phyloP scores from a whole-genome alignment of 148 eudicot genomes.

The Suaeda aralocaspica region DNA sequence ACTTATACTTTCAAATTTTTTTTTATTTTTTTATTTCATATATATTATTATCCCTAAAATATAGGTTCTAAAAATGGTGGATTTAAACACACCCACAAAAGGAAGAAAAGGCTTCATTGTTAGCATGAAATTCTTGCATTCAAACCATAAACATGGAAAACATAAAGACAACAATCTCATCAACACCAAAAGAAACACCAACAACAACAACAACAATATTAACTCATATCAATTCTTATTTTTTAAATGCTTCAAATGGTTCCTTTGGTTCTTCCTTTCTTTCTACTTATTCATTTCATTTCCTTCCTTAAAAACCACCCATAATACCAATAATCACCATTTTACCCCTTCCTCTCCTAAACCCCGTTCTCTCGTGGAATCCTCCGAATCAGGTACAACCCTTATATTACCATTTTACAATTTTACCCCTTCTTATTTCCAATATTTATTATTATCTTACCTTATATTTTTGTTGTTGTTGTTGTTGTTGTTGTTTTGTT shows the following conservation, averaged over 20 bases:
- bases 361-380: neutral
- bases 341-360: neutral
- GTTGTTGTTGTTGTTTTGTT: neutral
- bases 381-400: neutral
- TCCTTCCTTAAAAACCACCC: constrained; percentile 11
- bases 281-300: constrained; percentile 27
- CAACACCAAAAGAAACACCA: neutral
- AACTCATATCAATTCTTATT: neutral
- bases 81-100: constrained; percentile 24
- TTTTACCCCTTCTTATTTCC: too few species aligned
- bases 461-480: neutral
- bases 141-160: neutral
- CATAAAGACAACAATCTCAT: neutral
- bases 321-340: neutral
- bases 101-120: constrained; percentile 31
- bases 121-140: neutral
- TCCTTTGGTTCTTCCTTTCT: constrained; percentile 24
- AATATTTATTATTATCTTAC: neutral
- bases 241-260: constrained; percentile 20
- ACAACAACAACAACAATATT: neutral
- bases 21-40: too few species aligned
- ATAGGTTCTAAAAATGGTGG: constrained; percentile 21
- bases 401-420: too few species aligned
- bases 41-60: too few species aligned
- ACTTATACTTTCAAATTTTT: too few species aligned